Percentiles rank a stretch among this genome's conserved stretches.
Conservation (phyloP, 306 rosid genomes). For the Sophora flavescens region DNA sequence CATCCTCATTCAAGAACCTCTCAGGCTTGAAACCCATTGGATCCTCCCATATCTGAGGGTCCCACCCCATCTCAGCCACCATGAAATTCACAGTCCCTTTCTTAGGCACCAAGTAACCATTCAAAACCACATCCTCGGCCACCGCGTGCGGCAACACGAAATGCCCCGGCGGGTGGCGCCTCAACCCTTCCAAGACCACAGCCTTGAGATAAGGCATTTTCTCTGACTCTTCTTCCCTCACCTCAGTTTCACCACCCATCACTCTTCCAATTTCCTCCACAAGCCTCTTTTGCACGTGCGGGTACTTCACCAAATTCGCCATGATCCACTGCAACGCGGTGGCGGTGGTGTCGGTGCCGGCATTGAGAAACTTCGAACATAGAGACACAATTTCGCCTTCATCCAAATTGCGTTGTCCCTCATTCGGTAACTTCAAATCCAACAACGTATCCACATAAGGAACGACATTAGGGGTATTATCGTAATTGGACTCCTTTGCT, state of each 20-base stretch:
- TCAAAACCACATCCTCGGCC: too few species aligned
- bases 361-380: slow-evolving; percentile 46
- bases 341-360: slow-evolving; percentile 46
- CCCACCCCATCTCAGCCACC: too few species aligned
- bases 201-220: too few species aligned
- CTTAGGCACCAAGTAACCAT: too few species aligned
- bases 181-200: too few species aligned
- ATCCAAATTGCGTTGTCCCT: slow-evolving; percentile 30
- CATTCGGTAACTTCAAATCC: slow-evolving; percentile 40
- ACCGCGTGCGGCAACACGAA: too few species aligned
- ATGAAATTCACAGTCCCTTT: too few species aligned
- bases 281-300: slow-evolving; percentile 28
- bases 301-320: slow-evolving; percentile 52
- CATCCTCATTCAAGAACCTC: too few species aligned
- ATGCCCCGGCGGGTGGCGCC: too few species aligned
- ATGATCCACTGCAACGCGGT: slow-evolving; percentile 51
- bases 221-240: neutral
- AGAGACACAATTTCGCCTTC: slow-evolving; percentile 35
- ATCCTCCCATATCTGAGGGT: too few species aligned
- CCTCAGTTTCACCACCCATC: neutral
- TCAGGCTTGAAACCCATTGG: too few species aligned
- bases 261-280: slow-evolving; percentile 35
- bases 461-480: neutral
- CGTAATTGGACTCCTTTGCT: neutral
- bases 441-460: slow-evolving; percentile 50